These are phyloP conservation scores for Sugiyamaella smithiae DNA, from an alignment of 805 yeast genomes.

Conservation along the genomic window DNA sequence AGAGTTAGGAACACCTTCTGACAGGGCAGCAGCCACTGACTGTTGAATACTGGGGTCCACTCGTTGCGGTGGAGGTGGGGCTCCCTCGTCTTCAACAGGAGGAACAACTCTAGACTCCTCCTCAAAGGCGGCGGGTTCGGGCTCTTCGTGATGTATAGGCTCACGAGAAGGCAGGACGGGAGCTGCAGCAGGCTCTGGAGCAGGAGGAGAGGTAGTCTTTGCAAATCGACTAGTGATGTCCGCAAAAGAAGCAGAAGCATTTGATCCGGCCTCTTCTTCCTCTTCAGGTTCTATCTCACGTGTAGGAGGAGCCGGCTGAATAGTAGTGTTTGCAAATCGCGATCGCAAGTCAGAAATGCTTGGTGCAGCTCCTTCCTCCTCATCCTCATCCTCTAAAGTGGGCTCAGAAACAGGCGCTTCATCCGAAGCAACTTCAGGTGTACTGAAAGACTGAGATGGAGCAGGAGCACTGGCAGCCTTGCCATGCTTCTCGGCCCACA, in stretches of 20 bases:
- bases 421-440: slow-evolving; percentile 30
- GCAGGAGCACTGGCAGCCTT: slow-evolving; percentile 36
- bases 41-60: slow-evolving; percentile 17
- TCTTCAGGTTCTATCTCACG: slow-evolving; percentile 17
- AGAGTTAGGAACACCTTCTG: slow-evolving; percentile 22
- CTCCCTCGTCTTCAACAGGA: slow-evolving; percentile 14
- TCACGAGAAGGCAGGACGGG: slow-evolving; percentile 6
- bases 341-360: slow-evolving; percentile 18
- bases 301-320: not conserved
- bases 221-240: slow-evolving; percentile 31
- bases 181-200: slow-evolving; percentile 16
- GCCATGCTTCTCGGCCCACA: slow-evolving; percentile 92
- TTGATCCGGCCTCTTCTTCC: slow-evolving; percentile 17
- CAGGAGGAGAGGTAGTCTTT: slow-evolving; percentile 17
- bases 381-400: slow-evolving; percentile 17
- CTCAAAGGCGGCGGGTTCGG: slow-evolving; percentile 22
- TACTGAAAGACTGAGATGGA: slow-evolving; percentile 27
- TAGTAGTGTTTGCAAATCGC: slow-evolving; percentile 2
- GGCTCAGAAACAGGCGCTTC: slow-evolving; percentile 20
- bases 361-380: slow-evolving; percentile 21
- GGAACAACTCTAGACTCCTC: slow-evolving; percentile 15
- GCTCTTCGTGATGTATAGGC: slow-evolving; percentile 13
- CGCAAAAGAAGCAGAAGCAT: slow-evolving; percentile 24
- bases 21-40: slow-evolving; percentile 19
- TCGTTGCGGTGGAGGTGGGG: slow-evolving; percentile 26